phyloP scores from a whole-genome alignment of 495 filamentous ascomycete genomes.

The Penicillium antarcticum region DNA sequence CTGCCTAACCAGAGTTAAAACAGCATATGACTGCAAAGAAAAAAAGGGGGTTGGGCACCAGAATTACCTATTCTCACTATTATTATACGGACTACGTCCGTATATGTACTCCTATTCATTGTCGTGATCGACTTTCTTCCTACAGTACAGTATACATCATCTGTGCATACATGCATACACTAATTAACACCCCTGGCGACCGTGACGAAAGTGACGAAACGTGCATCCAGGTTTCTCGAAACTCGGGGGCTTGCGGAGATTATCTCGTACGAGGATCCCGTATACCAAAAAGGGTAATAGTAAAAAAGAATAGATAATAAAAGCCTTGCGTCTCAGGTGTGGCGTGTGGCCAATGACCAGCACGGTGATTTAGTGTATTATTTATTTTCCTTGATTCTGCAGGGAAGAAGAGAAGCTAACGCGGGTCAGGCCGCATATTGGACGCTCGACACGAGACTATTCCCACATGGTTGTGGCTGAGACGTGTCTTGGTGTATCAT shows the following conservation, averaged over 20 bases:
- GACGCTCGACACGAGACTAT: slow-evolving; percentile 10
- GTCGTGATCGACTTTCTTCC: slow-evolving; percentile 11
- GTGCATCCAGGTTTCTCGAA: background rate
- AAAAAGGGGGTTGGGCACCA: slow-evolving; percentile 7
- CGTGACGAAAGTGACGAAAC: slow-evolving; percentile 11
- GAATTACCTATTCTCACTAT: background rate
- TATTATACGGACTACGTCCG: background rate
- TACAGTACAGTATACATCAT: background rate
- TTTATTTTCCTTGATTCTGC: slow-evolving; percentile 4
- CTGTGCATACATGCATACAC: background rate
- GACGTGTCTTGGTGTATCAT: slow-evolving; percentile 26
- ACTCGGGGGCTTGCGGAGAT: slow-evolving; percentile 13
- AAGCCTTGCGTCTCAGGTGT: background rate
- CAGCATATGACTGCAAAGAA: background rate
- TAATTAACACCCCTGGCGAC: slow-evolving; percentile 2
- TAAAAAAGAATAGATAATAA: no score
- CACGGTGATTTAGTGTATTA: background rate
- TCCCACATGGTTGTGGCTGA: slow-evolving; percentile 33
- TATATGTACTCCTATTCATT: background rate
- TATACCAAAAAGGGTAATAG: background rate
- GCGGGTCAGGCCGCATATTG: slow-evolving; percentile 10
- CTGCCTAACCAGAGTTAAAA: no score
- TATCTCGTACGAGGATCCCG: slow-evolving; percentile 2
- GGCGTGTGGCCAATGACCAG: background rate
- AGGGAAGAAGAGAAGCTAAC: background rate